These are phyloP conservation scores for Lathyrus tuberosus DNA, from an alignment of 306 rosid genomes.

Conservation along the genomic window DNA sequence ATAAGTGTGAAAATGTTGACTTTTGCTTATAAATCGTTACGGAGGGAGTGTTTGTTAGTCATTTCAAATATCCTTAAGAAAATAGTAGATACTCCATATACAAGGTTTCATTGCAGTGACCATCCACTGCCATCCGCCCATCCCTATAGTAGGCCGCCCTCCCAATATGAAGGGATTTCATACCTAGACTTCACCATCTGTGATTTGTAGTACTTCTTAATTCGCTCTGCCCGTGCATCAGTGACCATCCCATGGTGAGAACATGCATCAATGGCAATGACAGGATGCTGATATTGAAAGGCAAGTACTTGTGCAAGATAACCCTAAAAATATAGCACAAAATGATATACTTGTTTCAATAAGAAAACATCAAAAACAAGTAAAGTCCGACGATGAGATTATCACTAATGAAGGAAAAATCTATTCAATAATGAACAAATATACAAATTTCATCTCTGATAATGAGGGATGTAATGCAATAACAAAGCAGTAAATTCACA, in stretches of 20 bases:
- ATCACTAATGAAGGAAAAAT: slow-evolving; percentile 19
- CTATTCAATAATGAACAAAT: slow-evolving; percentile 9
- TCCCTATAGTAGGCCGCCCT: slow-evolving; percentile 12
- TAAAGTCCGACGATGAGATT: slow-evolving; percentile 19
- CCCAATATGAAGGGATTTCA: slow-evolving; percentile 31
- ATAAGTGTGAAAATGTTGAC: no score
- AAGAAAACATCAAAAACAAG: slow-evolving; percentile 4
- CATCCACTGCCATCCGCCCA: no score
- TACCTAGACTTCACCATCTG: slow-evolving; percentile 78
- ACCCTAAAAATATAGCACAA: slow-evolving; percentile 59
- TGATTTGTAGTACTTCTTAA: slow-evolving; percentile 70
- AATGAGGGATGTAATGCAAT: not conserved
- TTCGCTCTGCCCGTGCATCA: slow-evolving; percentile 71
- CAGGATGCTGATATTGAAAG: slow-evolving; percentile 76
- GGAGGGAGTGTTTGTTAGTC: not conserved
- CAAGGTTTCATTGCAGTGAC: slow-evolving; percentile 7
- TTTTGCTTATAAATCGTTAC: no score
- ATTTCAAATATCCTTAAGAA: slow-evolving; percentile 25
- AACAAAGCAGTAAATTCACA: slow-evolving; percentile 33
- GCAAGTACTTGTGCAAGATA: slow-evolving; percentile 93
- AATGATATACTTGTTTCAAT: slow-evolving; percentile 6
- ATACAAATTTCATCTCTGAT: slow-evolving; percentile 26
- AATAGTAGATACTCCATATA: slow-evolving; percentile 20
- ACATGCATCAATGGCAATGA: slow-evolving; percentile 87
- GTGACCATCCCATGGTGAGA: slow-evolving; percentile 91